Percentiles rank a stretch among this genome's conserved stretches.
Evolutionary conservation across 768 basidiomycete genomes (phyloP).

Genomic region (Calocera cornea): DNA sequence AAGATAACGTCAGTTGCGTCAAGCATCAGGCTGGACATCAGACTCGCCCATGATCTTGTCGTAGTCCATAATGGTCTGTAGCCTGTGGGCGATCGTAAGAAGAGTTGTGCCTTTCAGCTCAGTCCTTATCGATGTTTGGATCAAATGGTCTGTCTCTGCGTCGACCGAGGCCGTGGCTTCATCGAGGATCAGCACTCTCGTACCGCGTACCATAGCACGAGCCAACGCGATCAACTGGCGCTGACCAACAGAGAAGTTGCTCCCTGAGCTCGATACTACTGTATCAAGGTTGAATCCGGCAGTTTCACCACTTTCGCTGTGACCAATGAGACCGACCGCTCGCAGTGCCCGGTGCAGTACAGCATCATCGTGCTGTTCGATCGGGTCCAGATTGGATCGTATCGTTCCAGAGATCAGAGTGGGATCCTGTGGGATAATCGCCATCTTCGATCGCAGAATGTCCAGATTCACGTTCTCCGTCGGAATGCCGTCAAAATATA

Average conservation of each 20-base stretch:
- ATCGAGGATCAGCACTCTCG: constrained; percentile 5
- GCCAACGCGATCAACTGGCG: constrained; percentile 9
- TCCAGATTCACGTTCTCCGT: background rate
- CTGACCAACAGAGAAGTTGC: constrained; percentile 11
- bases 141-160: background rate
- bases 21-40: background rate
- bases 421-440: constrained; percentile 12
- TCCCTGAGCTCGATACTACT: constrained; percentile 4
- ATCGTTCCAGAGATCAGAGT: constrained; percentile 8
- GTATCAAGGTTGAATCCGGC: constrained; percentile 9
- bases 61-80: background rate
- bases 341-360: constrained; percentile 5
- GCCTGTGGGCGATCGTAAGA: background rate
- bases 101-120: background rate
- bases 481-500: constrained; percentile 40
- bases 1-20: background rate
- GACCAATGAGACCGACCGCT: background rate
- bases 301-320: background rate
- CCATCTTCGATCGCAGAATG: background rate
- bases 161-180: constrained; percentile 8
- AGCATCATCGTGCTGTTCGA: constrained; percentile 4
- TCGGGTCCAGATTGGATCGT: constrained; percentile 10
- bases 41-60: background rate
- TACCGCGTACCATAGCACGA: constrained; percentile 9
- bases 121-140: background rate